Evolutionary conservation across 768 basidiomycete species (phyloP).

Genomic region (Pisolithus albus): DNA sequence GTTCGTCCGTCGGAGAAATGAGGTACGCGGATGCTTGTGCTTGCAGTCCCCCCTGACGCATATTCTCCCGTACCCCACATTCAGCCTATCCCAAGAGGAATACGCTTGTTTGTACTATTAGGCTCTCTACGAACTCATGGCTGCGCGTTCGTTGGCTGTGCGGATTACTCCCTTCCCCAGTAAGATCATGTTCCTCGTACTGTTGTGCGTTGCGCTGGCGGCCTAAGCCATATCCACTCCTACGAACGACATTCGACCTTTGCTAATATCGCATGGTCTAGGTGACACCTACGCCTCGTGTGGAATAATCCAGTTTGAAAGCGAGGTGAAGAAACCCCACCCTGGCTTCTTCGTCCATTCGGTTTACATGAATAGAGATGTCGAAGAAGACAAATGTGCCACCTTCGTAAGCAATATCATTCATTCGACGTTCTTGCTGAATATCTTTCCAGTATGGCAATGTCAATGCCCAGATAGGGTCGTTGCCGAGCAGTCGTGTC

Average conservation of each 20-base stretch:
- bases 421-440: conserved; percentile 1
- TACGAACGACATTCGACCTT: conserved; percentile 35
- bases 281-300: conserved; percentile 73
- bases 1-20: no score
- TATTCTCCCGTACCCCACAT: no score
- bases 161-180: background rate
- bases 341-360: conserved; percentile 75
- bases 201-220: conserved; percentile 12
- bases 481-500: conserved; percentile 58
- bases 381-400: conserved; percentile 58
- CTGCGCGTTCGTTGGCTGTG: no score
- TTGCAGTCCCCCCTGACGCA: no score
- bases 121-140: no score
- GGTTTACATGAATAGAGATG: conserved; percentile 57
- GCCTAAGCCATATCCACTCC: conserved; percentile 7
- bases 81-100: no score
- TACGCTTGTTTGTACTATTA: no score
- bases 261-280: conserved; percentile 77
- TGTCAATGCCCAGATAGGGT: conserved; percentile 61
- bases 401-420: conserved; percentile 57
- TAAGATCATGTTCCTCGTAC: conserved; percentile 7
- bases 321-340: conserved; percentile 53
- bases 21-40: no score
- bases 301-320: conserved; percentile 64
- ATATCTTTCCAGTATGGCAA: conserved; percentile 58